Conservation (phyloP, 768 basidiomycete genomes). For the Tricholoma matsutake region DNA sequence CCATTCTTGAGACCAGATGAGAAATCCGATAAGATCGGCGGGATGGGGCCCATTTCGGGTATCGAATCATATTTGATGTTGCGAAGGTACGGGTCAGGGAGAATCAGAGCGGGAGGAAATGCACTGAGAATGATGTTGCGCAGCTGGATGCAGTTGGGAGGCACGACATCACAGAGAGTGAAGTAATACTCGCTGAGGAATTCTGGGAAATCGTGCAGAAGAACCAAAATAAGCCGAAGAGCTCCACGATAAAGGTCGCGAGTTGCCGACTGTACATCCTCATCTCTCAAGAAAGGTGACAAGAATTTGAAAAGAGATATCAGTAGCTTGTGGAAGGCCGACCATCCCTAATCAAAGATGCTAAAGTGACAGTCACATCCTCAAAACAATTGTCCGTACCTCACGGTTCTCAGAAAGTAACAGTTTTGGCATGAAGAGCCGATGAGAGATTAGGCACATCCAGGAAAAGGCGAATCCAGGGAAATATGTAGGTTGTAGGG, state of each 20-base stretch:
- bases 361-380: slow-evolving; percentile 6
- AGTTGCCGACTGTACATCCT: slow-evolving; percentile 75
- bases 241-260: slow-evolving; percentile 89
- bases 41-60: slow-evolving; percentile 90
- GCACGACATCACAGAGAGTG: slow-evolving; percentile 91
- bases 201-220: slow-evolving; percentile 98
- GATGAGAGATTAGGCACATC: slow-evolving; percentile 94
- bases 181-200: slow-evolving; percentile 98
- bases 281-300: slow-evolving; percentile 82
- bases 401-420: slow-evolving; percentile 85
- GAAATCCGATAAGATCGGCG: slow-evolving; percentile 90
- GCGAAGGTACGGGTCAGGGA: slow-evolving; percentile 86
- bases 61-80: slow-evolving; percentile 71
- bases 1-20: slow-evolving; percentile 74
- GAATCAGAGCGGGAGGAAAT: slow-evolving; percentile 76
- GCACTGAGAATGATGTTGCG: slow-evolving; percentile 96
- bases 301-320: slow-evolving; percentile 95
- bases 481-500: slow-evolving; percentile 93
- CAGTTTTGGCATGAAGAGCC: slow-evolving; percentile 96
- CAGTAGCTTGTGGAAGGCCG: slow-evolving; percentile 92
- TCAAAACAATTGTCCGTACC: slow-evolving; percentile 36
- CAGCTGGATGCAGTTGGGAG: slow-evolving; percentile 89
- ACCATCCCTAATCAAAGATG: slow-evolving; percentile 65
- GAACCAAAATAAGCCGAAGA: slow-evolving; percentile 85
- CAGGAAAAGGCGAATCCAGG: slow-evolving; percentile 98